Evolutionary conservation across 2,329 filamentous ascomycete genomes (phyloP).

Genomic region (Diaporthe sp.): DNA sequence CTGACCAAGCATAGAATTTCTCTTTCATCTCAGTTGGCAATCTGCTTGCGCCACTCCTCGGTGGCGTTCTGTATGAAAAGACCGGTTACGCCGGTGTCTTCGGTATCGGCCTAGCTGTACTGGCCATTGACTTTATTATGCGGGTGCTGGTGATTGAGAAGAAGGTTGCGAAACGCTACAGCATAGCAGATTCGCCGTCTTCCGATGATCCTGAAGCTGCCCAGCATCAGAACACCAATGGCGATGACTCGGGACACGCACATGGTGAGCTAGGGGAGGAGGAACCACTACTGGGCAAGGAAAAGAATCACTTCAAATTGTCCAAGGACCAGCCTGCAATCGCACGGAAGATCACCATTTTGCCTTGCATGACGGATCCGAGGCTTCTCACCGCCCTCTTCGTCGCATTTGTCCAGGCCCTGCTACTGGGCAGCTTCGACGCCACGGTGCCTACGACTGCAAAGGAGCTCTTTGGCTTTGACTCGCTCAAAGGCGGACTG

Average conservation of each 20-base stretch:
- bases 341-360: constrained; percentile 55
- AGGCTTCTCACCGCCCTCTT: constrained; percentile 51
- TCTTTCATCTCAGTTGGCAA: constrained; percentile 68
- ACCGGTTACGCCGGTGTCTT: constrained; percentile 70
- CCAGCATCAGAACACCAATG: constrained; percentile 15
- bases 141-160: constrained; percentile 72
- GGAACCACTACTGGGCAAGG: constrained; percentile 50
- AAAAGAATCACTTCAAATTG: constrained; percentile 53
- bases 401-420: constrained; percentile 55
- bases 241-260: neutral
- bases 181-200: constrained; percentile 35
- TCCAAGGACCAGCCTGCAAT: constrained; percentile 50
- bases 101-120: constrained; percentile 61
- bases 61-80: constrained; percentile 69
- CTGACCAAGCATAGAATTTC: constrained; percentile 55
- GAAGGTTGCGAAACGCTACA: constrained; percentile 60
- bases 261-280: constrained; percentile 46
- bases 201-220: constrained; percentile 29
- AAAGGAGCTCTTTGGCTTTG: constrained; percentile 48
- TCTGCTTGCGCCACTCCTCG: constrained; percentile 66
- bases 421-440: constrained; percentile 49
- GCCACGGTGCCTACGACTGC: constrained; percentile 51
- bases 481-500: constrained; percentile 48
- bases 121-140: constrained; percentile 69
- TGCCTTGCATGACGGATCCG: constrained; percentile 54